Evolutionary conservation across 1,284 basidiomycete genomes (phyloP).

Genomic region (Ceratobasidium sp.): DNA sequence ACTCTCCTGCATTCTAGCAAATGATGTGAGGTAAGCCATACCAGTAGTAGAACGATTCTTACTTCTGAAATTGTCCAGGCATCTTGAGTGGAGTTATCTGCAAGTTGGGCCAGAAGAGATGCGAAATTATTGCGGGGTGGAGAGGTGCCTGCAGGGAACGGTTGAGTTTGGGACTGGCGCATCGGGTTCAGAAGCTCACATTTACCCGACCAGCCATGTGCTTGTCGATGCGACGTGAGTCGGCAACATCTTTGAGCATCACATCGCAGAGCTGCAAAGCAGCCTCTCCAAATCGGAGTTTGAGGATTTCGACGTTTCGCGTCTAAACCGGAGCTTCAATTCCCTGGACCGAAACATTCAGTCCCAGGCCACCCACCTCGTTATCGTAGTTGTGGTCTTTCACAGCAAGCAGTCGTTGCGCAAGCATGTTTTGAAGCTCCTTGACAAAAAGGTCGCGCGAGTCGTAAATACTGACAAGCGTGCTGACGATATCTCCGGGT

Average conservation of each 20-base stretch:
- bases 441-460: conserved; percentile 94
- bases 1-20: conserved; percentile 70
- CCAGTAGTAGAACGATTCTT: conserved; percentile 52
- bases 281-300: conserved; percentile 91
- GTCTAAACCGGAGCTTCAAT: conserved; percentile 62
- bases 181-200: conserved; percentile 58
- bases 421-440: conserved; percentile 89
- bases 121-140: conserved; percentile 89
- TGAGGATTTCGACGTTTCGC: conserved; percentile 90
- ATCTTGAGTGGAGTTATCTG: conserved; percentile 78
- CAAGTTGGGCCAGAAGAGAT: conserved; percentile 91
- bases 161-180: conserved; percentile 11
- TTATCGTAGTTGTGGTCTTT: conserved; percentile 82
- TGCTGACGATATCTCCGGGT: conserved; percentile 90
- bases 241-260: conserved; percentile 95
- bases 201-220: conserved; percentile 79
- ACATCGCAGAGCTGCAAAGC: conserved; percentile 94
- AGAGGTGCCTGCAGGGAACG: conserved; percentile 66
- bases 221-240: conserved; percentile 87
- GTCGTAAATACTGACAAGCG: conserved; percentile 94
- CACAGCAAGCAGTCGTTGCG: conserved; percentile 81
- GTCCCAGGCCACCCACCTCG: conserved; percentile 68
- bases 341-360: not conserved
- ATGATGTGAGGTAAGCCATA: conserved; percentile 38
- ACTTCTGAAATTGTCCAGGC: conserved; percentile 85